Conservation (phyloP, 2,329 filamentous ascomycete genomes). For the Hypoxylon sp. region DNA sequence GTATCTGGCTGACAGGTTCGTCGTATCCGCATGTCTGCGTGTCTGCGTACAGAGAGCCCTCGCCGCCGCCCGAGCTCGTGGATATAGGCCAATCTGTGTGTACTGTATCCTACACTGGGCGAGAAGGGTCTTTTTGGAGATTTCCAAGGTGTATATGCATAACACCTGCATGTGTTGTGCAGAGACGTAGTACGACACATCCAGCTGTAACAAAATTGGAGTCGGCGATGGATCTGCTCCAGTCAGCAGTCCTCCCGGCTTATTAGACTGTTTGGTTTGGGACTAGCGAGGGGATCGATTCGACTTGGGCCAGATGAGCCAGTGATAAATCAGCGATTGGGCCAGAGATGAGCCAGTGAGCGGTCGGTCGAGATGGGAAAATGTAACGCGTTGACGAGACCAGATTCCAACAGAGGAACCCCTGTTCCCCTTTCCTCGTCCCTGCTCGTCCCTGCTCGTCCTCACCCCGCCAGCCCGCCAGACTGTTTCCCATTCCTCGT, state of each 20-base stretch:
- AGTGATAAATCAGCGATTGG: too few species aligned
- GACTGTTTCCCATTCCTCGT: not conserved
- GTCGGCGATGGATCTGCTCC: constrained; percentile 15
- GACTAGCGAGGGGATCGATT: constrained; percentile 29
- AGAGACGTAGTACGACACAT: constrained; percentile 24
- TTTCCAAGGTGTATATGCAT: constrained; percentile 21
- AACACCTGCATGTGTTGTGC: constrained; percentile 22
- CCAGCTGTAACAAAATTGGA: constrained; percentile 3
- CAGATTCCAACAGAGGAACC: constrained; percentile 18
- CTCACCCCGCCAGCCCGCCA: too few species aligned
- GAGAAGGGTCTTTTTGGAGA: constrained; percentile 23
- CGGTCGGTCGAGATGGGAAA: constrained; percentile 27
- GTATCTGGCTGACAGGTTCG: constrained; percentile 1
- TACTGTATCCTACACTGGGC: constrained; percentile 17
- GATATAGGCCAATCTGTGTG: constrained; percentile 6
- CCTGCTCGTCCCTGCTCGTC: not conserved
- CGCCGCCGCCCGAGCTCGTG: constrained; percentile 16
- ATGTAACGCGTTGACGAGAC: constrained; percentile 23
- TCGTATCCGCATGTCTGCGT: constrained; percentile 2
- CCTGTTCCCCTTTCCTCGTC: constrained; percentile 18
- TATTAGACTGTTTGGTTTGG: constrained; percentile 12
- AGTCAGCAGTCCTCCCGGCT: constrained; percentile 12
- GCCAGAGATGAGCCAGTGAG: too few species aligned
- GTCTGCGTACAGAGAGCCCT: not conserved
- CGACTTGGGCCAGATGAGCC: too few species aligned